A percentile compares a stretch with the other conserved stretches of the same genome.
phyloP scores from a whole-genome alignment of 2,329 filamentous ascomycete genomes.

The Aspergillus uvarum region DNA sequence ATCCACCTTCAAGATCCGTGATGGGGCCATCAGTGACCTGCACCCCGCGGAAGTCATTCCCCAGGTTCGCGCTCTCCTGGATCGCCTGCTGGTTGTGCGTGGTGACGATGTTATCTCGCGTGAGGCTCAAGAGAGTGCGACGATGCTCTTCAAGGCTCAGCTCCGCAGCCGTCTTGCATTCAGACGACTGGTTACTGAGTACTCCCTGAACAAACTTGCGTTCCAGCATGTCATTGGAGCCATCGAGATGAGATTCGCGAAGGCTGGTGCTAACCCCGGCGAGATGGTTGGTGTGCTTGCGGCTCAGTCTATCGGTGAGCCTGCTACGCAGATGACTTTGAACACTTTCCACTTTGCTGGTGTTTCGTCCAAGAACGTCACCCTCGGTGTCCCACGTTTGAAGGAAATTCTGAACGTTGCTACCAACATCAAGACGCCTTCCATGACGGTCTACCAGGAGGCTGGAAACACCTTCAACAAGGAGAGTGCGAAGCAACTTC shows the following conservation, averaged over 20 bases:
- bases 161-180: conserved; percentile 86
- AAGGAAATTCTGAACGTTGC: conserved; percentile 99
- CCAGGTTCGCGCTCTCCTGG: conserved; percentile 70
- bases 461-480: conserved; percentile 62
- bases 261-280: conserved; percentile 82
- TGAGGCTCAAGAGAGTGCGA: conserved; percentile 86
- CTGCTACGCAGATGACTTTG: conserved; percentile 97
- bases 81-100: conserved; percentile 79
- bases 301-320: conserved; percentile 97
- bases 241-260: conserved; percentile 82
- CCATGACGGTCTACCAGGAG: conserved; percentile 87
- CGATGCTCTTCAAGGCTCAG: conserved; percentile 87
- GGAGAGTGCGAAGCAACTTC: conserved; percentile 78
- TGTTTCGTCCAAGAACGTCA: conserved; percentile 99
- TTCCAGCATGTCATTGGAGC: conserved; percentile 92
- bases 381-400: conserved; percentile 94
- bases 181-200: conserved; percentile 84
- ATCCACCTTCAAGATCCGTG: conserved; percentile 86
- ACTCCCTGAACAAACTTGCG: conserved; percentile 84
- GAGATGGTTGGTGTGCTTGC: conserved; percentile 99
- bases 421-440: conserved; percentile 96
- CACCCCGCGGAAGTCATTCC: conserved; percentile 85
- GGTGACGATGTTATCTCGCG: conserved; percentile 77
- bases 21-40: conserved; percentile 81
- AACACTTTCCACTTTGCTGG: conserved; percentile 99